Evolutionary conservation across 352 stramenopile species (phyloP).

Genomic region (Sclerospora graminicola): DNA sequence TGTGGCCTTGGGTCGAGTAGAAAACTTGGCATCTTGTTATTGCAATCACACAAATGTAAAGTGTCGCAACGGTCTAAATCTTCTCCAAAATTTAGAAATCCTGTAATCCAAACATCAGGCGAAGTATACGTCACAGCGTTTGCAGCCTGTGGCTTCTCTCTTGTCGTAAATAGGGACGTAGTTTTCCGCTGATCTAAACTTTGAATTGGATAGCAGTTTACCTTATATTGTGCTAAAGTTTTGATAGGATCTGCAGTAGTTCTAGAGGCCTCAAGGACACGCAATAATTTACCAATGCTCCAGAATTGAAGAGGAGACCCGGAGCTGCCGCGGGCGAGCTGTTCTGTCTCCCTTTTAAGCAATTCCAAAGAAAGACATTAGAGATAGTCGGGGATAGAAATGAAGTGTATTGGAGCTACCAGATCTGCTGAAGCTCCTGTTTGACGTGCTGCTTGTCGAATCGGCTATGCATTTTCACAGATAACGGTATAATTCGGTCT

Average conservation of each 20-base stretch:
- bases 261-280: conserved; percentile 8
- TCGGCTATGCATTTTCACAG: neutral
- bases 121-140: conserved; percentile 27
- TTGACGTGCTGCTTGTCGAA: conserved; percentile 13
- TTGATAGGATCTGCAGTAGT: neutral
- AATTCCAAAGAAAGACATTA: neutral
- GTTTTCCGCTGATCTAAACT: conserved; percentile 1
- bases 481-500: no score
- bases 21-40: conserved; percentile 16
- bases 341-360: conserved; percentile 6
- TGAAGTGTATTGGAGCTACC: conserved; percentile 4
- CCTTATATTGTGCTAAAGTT: conserved; percentile 6
- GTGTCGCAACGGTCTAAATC: conserved; percentile 7
- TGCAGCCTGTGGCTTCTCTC: neutral
- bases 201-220: conserved; percentile 5
- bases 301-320: conserved; percentile 7
- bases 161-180: neutral
- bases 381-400: neutral
- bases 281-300: conserved; percentile 21
- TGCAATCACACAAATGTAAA: conserved; percentile 30
- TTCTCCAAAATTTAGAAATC: conserved; percentile 31
- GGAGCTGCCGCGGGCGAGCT: neutral
- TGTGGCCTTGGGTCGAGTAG: conserved; percentile 28
- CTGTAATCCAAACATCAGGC: conserved; percentile 29
- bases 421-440: conserved; percentile 9